A percentile compares a stretch with the other conserved stretches of the same genome.
Evolutionary conservation across 2,329 filamentous ascomycete species (phyloP).

Genomic region (Aureobasidium mangrovei): DNA sequence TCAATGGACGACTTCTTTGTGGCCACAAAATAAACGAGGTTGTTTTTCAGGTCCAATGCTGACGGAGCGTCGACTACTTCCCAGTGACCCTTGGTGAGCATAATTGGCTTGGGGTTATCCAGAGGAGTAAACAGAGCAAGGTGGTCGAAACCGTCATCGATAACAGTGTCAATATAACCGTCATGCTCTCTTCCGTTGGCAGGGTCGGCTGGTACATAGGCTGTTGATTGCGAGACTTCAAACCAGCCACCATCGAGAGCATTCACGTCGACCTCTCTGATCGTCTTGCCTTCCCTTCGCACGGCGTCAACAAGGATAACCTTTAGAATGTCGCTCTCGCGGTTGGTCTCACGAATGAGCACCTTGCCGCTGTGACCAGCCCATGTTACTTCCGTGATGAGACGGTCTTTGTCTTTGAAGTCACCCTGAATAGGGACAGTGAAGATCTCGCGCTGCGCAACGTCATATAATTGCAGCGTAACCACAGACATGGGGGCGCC

Average conservation of each 20-base stretch:
- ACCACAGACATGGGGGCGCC: constrained; percentile 90
- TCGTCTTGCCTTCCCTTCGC: constrained; percentile 63
- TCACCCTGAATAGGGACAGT: constrained; percentile 66
- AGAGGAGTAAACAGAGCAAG: constrained; percentile 87
- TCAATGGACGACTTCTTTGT: constrained; percentile 84
- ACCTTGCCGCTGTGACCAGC: constrained; percentile 65
- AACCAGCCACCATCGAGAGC: constrained; percentile 95
- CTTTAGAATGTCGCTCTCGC: constrained; percentile 84
- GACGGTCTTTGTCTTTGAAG: constrained; percentile 70
- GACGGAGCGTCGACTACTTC: constrained; percentile 83
- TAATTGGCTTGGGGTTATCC: constrained; percentile 68
- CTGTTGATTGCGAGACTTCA: constrained; percentile 80
- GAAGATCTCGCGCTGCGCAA: constrained; percentile 68
- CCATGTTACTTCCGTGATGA: constrained; percentile 93
- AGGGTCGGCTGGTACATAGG: constrained; percentile 76
- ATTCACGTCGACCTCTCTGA: constrained; percentile 70
- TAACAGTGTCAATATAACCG: constrained; percentile 86
- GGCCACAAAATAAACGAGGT: constrained; percentile 82
- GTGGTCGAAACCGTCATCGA: constrained; percentile 81
- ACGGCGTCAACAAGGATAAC: constrained; percentile 77
- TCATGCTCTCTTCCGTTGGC: constrained; percentile 61
- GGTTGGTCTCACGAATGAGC: constrained; percentile 84
- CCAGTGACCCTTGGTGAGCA: constrained; percentile 85
- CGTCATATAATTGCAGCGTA: constrained; percentile 79
- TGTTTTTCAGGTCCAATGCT: constrained; percentile 73